Conservation (phyloP, 2,329 filamentous ascomycete genomes). For the Scedosporium aurantiacum region DNA sequence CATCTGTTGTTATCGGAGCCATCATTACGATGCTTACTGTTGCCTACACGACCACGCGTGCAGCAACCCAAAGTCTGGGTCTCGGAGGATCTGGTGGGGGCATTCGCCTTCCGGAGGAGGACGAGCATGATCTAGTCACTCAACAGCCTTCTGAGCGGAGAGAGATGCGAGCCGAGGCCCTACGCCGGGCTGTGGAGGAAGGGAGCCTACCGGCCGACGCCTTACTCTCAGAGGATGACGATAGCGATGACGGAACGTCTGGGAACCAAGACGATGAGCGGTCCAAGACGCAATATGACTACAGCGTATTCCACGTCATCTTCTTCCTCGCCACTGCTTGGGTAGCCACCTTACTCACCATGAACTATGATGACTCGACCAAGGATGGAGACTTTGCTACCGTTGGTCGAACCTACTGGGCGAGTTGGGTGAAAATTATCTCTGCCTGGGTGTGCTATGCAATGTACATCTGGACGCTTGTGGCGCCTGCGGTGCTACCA, state of each 20-base stretch:
- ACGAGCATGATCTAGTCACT: conserved; percentile 72
- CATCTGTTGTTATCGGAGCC: conserved; percentile 83
- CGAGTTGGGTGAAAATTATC: conserved; percentile 98
- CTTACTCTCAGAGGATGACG: conserved; percentile 61
- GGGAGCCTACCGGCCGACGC: conserved; percentile 87
- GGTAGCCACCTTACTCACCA: conserved; percentile 79
- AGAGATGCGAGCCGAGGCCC: conserved; percentile 85
- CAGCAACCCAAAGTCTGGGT: conserved; percentile 80
- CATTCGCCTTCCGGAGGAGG: conserved; percentile 54
- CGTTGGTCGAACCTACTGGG: conserved; percentile 90
- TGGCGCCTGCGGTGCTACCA: conserved; percentile 75
- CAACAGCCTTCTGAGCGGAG: conserved; percentile 70
- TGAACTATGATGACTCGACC: conserved; percentile 58
- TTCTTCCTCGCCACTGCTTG: conserved; percentile 94
- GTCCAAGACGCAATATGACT: conserved; percentile 86
- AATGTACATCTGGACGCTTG: conserved; percentile 86
- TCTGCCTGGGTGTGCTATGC: conserved; percentile 94
- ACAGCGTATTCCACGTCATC: conserved; percentile 90
- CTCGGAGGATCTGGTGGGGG: conserved; percentile 47
- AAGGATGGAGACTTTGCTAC: conserved; percentile 70
- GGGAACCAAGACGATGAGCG: conserved; percentile 78
- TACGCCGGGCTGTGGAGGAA: conserved; percentile 84
- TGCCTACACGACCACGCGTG: conserved; percentile 93
- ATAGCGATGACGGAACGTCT: conserved; percentile 48
- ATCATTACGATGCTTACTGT: conserved; percentile 95